A percentile compares a stretch with the other conserved stretches of the same genome.
Conservation (phyloP, 306 rosid genomes). For the Vigna hirtella region DNA sequence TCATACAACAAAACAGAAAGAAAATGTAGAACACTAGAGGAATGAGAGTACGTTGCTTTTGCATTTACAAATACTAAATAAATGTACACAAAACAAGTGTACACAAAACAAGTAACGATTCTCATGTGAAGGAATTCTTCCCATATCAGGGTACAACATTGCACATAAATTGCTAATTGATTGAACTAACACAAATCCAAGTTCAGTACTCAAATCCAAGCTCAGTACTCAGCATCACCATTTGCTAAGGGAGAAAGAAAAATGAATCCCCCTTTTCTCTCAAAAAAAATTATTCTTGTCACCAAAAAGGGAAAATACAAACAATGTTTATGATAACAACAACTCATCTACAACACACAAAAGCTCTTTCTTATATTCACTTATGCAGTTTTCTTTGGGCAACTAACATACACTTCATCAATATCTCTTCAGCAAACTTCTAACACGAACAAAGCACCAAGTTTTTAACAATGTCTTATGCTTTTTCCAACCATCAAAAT, state of each 20-base stretch:
- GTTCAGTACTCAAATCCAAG: conserved; percentile 25
- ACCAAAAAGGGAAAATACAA: conserved; percentile 12
- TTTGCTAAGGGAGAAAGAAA: conserved; percentile 44
- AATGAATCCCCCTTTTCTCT: conserved; percentile 40
- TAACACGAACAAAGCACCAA: conserved; percentile 75
- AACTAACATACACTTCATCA: conserved; percentile 49
- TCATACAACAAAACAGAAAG: neutral
- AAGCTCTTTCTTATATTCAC: conserved; percentile 41
- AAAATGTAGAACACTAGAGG: neutral
- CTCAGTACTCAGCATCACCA: conserved; percentile 26
- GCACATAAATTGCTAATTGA: conserved; percentile 19
- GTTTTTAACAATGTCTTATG: conserved; percentile 76
- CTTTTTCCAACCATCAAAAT: conserved; percentile 88
- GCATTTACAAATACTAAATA: conserved; percentile 35
- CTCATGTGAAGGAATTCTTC: conserved; percentile 24
- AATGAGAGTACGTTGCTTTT: neutral
- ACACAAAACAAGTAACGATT: conserved; percentile 36
- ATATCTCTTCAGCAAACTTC: conserved; percentile 79
- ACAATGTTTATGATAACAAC: conserved; percentile 11
- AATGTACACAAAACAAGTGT: conserved; percentile 39
- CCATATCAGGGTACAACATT: conserved; percentile 35
- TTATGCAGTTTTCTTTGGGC: conserved; percentile 41
- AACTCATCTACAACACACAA: conserved; percentile 38
- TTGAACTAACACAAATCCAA: conserved; percentile 39
- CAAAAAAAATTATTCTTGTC: neutral